Percentiles rank a stretch among this genome's conserved stretches.
Conservation (phyloP, 2,329 filamentous ascomycete species). For the Talaromyces verruculosus region DNA sequence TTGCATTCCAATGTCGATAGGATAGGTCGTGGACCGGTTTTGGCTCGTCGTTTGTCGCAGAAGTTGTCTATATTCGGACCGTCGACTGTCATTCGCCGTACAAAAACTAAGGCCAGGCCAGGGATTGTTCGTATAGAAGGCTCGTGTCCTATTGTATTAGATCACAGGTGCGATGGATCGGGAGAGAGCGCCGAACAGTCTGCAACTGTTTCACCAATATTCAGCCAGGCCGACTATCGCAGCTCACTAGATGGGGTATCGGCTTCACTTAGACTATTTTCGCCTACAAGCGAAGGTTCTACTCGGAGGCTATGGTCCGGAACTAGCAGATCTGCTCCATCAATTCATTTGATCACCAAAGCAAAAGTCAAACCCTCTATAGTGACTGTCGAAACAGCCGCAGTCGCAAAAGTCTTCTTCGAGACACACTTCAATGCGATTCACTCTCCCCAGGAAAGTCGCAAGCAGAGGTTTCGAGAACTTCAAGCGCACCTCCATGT, state of each 20-base stretch:
- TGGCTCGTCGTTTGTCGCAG: slow-evolving; percentile 35
- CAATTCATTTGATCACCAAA: slow-evolving; percentile 19
- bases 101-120: slow-evolving; percentile 35
- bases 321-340: slow-evolving; percentile 19
- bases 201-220: slow-evolving; percentile 31
- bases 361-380: slow-evolving; percentile 35
- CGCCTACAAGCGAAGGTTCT: slow-evolving; percentile 13
- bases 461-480: slow-evolving; percentile 60
- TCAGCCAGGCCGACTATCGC: slow-evolving; percentile 36
- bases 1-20: background rate
- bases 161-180: slow-evolving; percentile 31
- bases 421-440: slow-evolving; percentile 81
- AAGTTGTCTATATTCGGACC: slow-evolving; percentile 42
- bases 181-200: slow-evolving; percentile 38
- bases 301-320: slow-evolving; percentile 6
- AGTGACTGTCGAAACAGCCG: slow-evolving; percentile 71
- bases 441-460: slow-evolving; percentile 57
- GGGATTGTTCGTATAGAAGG: slow-evolving; percentile 31
- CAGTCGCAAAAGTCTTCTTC: slow-evolving; percentile 80
- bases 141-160: slow-evolving; percentile 18
- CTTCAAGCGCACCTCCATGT: slow-evolving; percentile 65
- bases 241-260: slow-evolving; percentile 36
- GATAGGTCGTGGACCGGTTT: slow-evolving; percentile 28
- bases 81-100: slow-evolving; percentile 43
- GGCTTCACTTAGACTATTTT: slow-evolving; percentile 24